A percentile compares a stretch with the other conserved stretches of the same genome.
Conservation (phyloP, 345 rosid genomes). For the Nasturtium officinale region DNA sequence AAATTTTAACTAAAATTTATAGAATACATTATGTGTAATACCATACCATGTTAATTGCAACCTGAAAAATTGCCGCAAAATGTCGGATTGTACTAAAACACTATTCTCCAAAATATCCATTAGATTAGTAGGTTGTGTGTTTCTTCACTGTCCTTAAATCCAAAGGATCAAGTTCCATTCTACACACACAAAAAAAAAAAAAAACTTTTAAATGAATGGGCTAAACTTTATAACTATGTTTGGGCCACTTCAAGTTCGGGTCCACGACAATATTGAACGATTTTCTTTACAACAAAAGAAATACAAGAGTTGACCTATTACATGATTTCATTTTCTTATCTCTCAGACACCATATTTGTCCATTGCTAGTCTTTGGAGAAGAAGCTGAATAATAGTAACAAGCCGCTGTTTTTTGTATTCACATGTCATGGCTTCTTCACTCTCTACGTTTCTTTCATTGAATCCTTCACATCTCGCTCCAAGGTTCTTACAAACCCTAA, state of each 20-base stretch:
- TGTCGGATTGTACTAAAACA: too few species aligned
- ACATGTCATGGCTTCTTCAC: conserved; percentile 35
- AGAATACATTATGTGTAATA: too few species aligned
- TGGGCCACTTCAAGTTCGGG: background rate
- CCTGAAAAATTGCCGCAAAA: too few species aligned
- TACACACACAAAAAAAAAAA: too few species aligned
- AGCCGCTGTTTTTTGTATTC: conserved; percentile 11
- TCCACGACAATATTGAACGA: background rate
- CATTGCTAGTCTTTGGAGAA: background rate
- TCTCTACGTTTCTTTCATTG: conserved; percentile 16
- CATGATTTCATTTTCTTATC: conserved; percentile 6
- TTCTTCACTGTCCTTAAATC: too few species aligned
- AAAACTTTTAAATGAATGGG: background rate
- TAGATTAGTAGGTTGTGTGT: too few species aligned
- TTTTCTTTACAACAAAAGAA: background rate
- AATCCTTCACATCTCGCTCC: conserved; percentile 36
- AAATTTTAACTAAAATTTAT: too few species aligned
- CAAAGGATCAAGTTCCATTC: too few species aligned
- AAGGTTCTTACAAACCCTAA: conserved; percentile 40
- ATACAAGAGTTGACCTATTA: background rate
- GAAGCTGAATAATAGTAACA: background rate
- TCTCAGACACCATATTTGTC: background rate
- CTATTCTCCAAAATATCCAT: too few species aligned
- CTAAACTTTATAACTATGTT: background rate
- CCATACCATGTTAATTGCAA: too few species aligned